Conservation (phyloP, 352 stramenopile species). For the Globisporangium rhizosaccharum region DNA sequence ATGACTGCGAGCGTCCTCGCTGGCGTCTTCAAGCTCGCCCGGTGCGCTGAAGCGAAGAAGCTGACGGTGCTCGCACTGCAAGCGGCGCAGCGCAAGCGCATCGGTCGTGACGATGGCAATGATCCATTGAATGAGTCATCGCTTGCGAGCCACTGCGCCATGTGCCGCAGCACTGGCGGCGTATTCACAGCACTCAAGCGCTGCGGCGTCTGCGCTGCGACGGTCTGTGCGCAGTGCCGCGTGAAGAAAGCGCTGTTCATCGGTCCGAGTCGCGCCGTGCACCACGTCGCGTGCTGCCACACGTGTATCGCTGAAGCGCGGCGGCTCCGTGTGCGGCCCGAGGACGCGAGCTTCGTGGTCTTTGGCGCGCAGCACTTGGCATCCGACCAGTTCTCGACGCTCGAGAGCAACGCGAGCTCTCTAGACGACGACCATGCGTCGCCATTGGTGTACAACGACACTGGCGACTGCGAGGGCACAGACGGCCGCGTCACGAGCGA, state of each 20-base stretch:
- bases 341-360: constrained; percentile 12
- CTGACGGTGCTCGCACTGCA: constrained; percentile 32
- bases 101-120: background rate
- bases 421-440: background rate
- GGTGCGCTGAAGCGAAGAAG: constrained; percentile 49
- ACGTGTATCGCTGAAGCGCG: constrained; percentile 26
- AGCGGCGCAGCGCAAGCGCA: background rate
- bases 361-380: constrained; percentile 7
- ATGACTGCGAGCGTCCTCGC: constrained; percentile 29
- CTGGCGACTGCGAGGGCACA: background rate
- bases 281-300: constrained; percentile 27
- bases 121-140: background rate
- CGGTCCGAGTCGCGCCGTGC: constrained; percentile 13
- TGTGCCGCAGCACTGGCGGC: constrained; percentile 14
- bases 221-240: constrained; percentile 20
- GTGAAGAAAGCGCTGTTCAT: constrained; percentile 25
- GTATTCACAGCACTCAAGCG: constrained; percentile 15
- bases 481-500: background rate
- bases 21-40: constrained; percentile 24
- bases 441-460: too few species aligned
- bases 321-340: constrained; percentile 15
- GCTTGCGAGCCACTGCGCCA: constrained; percentile 6
- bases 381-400: background rate
- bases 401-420: constrained; percentile 1
- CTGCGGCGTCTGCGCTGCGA: constrained; percentile 20